A percentile compares a stretch with the other conserved stretches of the same genome.
phyloP scores from a whole-genome alignment of 345 rosid genomes.

The Eucalyptus regnans region DNA sequence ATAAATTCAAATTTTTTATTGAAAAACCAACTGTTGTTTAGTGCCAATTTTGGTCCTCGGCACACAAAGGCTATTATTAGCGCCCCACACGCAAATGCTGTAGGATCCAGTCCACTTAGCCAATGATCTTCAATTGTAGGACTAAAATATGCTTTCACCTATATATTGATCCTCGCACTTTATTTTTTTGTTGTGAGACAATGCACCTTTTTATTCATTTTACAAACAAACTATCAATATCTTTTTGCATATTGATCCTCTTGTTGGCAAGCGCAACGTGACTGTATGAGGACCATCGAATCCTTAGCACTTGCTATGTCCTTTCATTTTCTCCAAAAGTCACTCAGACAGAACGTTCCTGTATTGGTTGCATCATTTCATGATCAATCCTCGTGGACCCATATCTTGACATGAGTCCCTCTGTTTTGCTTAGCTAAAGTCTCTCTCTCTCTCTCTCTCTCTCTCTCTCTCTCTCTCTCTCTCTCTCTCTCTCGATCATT shows the following conservation, averaged over 20 bases:
- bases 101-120: not conserved
- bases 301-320: not conserved
- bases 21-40: not conserved
- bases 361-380: not conserved
- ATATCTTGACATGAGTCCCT: not conserved
- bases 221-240: no score
- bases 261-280: not conserved
- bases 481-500: not conserved
- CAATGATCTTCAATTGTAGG: not conserved
- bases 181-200: no score
- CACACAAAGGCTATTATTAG: not conserved
- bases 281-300: not conserved
- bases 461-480: no score
- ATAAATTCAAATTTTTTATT: no score
- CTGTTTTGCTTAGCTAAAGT: not conserved
- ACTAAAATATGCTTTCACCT: no score
- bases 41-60: not conserved
- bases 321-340: not conserved
- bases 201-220: not conserved
- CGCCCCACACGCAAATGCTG: not conserved
- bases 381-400: not conserved
- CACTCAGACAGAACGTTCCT: not conserved
- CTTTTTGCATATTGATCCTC: rapidly evolving
- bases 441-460: not conserved
- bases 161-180: not conserved